A percentile compares a stretch with the other conserved stretches of the same genome.
phyloP scores from a whole-genome alignment of 192 early-diverging fungal species.

The Coemansia sp. region DNA sequence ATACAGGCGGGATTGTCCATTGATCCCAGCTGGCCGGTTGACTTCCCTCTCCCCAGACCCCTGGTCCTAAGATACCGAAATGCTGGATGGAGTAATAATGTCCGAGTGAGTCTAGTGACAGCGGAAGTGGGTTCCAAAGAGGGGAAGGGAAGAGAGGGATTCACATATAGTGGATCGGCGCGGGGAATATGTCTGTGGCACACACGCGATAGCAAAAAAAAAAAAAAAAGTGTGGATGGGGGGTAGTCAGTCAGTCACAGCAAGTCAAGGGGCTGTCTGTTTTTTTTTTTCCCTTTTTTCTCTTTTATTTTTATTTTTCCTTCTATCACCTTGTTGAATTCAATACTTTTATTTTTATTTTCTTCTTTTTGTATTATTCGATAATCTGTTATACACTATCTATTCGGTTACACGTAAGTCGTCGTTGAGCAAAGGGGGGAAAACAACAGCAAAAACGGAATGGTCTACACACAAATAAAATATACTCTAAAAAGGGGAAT shows the following conservation, averaged over 20 bases:
- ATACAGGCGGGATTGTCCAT: background rate
- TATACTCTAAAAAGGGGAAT: background rate
- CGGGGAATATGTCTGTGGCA: background rate
- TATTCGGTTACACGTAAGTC: background rate
- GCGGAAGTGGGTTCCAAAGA: background rate
- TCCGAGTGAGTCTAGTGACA: background rate
- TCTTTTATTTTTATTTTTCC: background rate
- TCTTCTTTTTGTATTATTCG: background rate
- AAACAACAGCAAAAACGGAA: too few relatives aligned
- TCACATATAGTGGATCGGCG: background rate
- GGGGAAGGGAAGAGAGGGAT: background rate
- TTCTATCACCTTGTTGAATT: background rate
- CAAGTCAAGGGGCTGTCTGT: background rate
- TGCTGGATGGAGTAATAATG: background rate
- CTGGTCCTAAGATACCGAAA: constrained; percentile 4
- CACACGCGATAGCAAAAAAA: background rate
- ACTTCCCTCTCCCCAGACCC: background rate
- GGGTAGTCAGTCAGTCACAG: background rate
- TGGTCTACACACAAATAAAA: background rate
- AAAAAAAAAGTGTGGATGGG: constrained; percentile 1
- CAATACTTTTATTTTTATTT: background rate
- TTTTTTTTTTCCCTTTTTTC: background rate
- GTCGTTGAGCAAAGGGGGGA: background rate
- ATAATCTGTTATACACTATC: background rate
- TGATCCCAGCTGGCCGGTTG: background rate